phyloP scores from a whole-genome alignment of 441 rosid genomes.

The Eruca vesicaria region DNA sequence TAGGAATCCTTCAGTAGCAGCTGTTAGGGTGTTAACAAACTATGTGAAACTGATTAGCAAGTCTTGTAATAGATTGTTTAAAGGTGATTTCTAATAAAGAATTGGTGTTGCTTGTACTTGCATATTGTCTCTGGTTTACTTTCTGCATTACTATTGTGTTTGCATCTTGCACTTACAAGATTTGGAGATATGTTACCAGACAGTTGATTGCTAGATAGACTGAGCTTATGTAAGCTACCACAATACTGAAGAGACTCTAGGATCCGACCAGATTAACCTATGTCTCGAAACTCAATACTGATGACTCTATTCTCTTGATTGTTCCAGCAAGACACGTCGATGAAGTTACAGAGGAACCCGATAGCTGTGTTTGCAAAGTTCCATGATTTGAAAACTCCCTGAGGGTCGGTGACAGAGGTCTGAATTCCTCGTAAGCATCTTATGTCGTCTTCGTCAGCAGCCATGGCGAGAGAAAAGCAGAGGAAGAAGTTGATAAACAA shows the following conservation, averaged over 20 bases:
- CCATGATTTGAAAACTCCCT: constrained; percentile 53
- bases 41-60: too few relatives aligned
- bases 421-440: constrained; percentile 55
- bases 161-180: too few relatives aligned
- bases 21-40: too few relatives aligned
- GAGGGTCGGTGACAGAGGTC: constrained; percentile 47
- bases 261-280: constrained; percentile 56
- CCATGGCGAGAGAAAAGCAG: constrained; percentile 17
- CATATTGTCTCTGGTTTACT: too few relatives aligned
- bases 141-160: too few relatives aligned
- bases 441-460: constrained; percentile 55
- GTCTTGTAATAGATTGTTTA: too few relatives aligned
- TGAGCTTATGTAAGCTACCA: constrained; percentile 56
- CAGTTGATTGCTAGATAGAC: constrained; percentile 58
- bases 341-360: constrained; percentile 61
- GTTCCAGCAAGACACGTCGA: constrained; percentile 83
- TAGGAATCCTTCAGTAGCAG: too few relatives aligned
- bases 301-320: constrained; percentile 65
- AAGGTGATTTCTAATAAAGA: too few relatives aligned
- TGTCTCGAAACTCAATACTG: constrained; percentile 47
- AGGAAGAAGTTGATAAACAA: background rate
- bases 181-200: constrained; percentile 71
- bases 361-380: constrained; percentile 49
- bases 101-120: too few relatives aligned
- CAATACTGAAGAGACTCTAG: constrained; percentile 63